These are phyloP conservation scores for Articulospora tetracladia DNA, from an alignment of 495 filamentous ascomycete species.

Conservation along the genomic window DNA sequence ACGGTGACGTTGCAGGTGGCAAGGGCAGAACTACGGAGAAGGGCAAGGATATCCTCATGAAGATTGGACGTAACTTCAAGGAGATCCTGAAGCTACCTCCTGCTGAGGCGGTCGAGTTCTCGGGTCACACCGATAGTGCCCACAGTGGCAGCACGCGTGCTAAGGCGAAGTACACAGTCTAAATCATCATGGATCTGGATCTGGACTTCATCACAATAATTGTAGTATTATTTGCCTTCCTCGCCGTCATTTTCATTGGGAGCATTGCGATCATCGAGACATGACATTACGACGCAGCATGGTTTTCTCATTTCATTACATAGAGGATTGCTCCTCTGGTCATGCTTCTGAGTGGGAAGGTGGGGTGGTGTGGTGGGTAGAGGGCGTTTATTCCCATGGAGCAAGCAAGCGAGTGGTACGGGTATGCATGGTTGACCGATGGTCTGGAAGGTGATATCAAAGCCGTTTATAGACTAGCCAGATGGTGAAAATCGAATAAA, in stretches of 20 bases:
- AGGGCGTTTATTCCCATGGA: constrained; percentile 13
- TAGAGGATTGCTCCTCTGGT: too few relatives aligned
- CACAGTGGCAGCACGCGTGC: constrained; percentile 90
- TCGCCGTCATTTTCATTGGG: not conserved
- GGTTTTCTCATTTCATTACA: constrained; percentile 12
- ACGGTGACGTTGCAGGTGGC: constrained; percentile 60
- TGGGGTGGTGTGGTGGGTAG: not conserved
- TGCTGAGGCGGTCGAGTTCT: constrained; percentile 83
- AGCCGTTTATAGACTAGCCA: not conserved
- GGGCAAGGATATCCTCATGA: constrained; percentile 75
- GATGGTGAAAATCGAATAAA: too few relatives aligned
- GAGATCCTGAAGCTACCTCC: constrained; percentile 73
- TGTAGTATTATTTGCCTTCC: not conserved
- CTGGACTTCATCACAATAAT: not conserved
- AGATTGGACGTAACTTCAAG: constrained; percentile 88
- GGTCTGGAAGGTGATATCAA: not conserved
- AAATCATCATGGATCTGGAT: constrained; percentile 25
- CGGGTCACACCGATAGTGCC: constrained; percentile 90
- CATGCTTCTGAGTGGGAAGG: not conserved
- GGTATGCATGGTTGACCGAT: not conserved
- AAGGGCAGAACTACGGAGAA: constrained; percentile 72
- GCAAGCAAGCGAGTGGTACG: not conserved
- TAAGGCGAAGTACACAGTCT: constrained; percentile 90
- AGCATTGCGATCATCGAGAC: constrained; percentile 3
- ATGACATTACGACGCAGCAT: constrained; percentile 3